Evolutionary conservation across 495 filamentous ascomycete species (phyloP).

Genomic region (Aspergillus hancockii): DNA sequence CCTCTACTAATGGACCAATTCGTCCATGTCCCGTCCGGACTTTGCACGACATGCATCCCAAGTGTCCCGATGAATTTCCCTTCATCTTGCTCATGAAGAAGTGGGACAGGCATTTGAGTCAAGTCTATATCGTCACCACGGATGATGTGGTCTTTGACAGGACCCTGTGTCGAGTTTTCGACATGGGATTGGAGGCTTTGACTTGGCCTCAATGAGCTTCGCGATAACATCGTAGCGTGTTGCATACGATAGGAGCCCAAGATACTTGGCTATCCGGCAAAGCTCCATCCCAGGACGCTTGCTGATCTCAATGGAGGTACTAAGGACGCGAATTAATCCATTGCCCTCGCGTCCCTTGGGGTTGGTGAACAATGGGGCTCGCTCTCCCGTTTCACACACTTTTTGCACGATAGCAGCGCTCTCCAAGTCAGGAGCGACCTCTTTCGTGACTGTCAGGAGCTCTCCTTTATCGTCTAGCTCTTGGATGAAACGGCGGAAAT

Average conservation of each 20-base stretch:
- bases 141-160: slow-evolving; percentile 38
- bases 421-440: slow-evolving; percentile 39
- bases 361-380: slow-evolving; percentile 45
- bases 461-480: not conserved
- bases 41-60: slow-evolving; percentile 40
- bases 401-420: slow-evolving; percentile 37
- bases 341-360: slow-evolving; percentile 31
- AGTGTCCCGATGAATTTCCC: slow-evolving; percentile 45
- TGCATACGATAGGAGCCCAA: slow-evolving; percentile 33
- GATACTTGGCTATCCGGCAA: slow-evolving; percentile 36
- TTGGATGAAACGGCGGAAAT: not conserved
- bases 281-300: slow-evolving; percentile 27
- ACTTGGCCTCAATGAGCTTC: slow-evolving; percentile 31
- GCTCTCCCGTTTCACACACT: slow-evolving; percentile 40
- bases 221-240: slow-evolving; percentile 32
- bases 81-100: slow-evolving; percentile 36
- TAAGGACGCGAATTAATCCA: slow-evolving; percentile 42
- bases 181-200: slow-evolving; percentile 28
- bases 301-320: slow-evolving; percentile 32
- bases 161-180: slow-evolving; percentile 26
- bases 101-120: slow-evolving; percentile 33
- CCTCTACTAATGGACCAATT: slow-evolving; percentile 47
- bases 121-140: slow-evolving; percentile 37
- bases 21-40: slow-evolving; percentile 39
- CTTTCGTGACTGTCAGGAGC: not conserved